These are phyloP conservation scores for Botrytis cinerea DNA, from an alignment of 2,329 filamentous ascomycete species.

Conservation along the genomic window DNA sequence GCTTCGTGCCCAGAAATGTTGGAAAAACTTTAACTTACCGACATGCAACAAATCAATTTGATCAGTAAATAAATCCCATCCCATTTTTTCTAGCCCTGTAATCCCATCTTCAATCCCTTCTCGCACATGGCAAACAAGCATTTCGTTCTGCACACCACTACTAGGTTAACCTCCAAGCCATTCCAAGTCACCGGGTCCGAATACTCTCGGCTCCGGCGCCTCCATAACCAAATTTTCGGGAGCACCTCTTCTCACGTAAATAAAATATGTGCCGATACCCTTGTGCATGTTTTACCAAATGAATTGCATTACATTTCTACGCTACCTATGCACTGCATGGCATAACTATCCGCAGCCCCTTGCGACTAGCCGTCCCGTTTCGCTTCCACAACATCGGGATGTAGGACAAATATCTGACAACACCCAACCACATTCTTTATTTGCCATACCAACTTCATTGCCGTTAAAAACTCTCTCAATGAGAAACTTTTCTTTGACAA, in stretches of 20 bases:
- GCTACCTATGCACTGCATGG: conserved; percentile 6
- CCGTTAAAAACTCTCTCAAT: background rate
- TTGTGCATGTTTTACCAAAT: background rate
- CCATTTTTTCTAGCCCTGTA: background rate
- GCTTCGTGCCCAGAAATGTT: background rate
- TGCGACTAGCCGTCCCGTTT: conserved; percentile 1
- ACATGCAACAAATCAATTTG: background rate
- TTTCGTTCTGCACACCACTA: background rate
- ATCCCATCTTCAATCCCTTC: conserved; percentile 7
- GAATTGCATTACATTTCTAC: conserved; percentile 5
- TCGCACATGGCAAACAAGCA: conserved; percentile 14
- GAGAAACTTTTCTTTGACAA: background rate
- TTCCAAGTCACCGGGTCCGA: background rate
- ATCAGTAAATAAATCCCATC: background rate
- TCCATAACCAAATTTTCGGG: background rate
- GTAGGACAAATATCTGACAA: background rate
- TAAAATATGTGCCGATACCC: background rate
- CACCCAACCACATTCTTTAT: background rate
- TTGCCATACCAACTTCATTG: background rate
- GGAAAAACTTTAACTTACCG: background rate
- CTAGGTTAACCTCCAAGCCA: background rate
- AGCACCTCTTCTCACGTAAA: background rate
- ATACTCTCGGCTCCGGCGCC: background rate
- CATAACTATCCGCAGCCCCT: background rate
- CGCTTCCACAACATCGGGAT: background rate